Evolutionary conservation across 2,329 filamentous ascomycete genomes (phyloP).

Genomic region (Cercospora sp.): DNA sequence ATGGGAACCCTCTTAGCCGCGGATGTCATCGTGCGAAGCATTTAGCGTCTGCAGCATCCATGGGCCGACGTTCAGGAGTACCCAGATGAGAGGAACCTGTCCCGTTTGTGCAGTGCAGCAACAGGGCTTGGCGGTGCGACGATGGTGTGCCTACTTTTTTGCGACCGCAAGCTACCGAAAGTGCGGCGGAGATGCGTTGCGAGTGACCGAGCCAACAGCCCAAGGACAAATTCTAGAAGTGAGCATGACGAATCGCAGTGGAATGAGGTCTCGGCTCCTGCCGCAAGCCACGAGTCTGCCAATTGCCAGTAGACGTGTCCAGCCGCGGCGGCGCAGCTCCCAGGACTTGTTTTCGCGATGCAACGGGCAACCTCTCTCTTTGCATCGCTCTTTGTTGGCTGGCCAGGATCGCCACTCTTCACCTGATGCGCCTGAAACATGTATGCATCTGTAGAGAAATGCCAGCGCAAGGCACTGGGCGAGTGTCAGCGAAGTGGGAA

Average conservation of each 20-base stretch:
- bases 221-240: background rate
- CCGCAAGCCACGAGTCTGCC: background rate
- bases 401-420: background rate
- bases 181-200: background rate
- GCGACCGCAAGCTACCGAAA: background rate
- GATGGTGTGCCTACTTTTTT: background rate
- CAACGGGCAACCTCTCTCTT: background rate
- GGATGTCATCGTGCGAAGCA: conserved; percentile 38
- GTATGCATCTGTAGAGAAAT: conserved; percentile 19
- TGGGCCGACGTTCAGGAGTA: conserved; percentile 4
- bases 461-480: background rate
- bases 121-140: conserved; percentile 3
- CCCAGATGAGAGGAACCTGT: background rate
- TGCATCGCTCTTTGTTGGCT: background rate
- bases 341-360: background rate
- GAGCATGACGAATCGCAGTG: conserved; percentile 4
- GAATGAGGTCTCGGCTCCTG: background rate
- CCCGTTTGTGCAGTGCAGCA: background rate
- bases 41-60: conserved; percentile 31
- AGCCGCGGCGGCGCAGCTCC: background rate
- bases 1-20: conserved; percentile 69
- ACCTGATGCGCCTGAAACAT: conserved; percentile 14
- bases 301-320: background rate
- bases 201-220: background rate
- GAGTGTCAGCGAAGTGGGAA: background rate